Base-by-base conservation (phyloP, 805 yeast species). In the Wickerhamiella kurtzmanii region DNA sequence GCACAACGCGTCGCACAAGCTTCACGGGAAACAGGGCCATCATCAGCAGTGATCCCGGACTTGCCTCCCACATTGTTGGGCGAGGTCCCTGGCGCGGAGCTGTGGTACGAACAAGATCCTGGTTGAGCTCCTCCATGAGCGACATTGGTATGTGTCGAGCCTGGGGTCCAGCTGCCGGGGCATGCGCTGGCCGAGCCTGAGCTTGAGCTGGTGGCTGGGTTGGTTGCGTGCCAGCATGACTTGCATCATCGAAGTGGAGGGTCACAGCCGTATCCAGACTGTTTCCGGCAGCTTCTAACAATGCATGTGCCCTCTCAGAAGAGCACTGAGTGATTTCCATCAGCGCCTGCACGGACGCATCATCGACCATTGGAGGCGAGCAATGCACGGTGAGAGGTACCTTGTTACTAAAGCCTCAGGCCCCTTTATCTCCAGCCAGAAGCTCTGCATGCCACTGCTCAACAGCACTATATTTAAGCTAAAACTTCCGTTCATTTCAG, bases 21-120 rank as follows among this genome's bases (percentile, higher is more conserved):
- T 59, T 53, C 32, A 70, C 53, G 3, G 73, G 71, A 19, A 59
- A 46, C 41, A 64, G 55, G 35, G 67, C 46, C 2, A 64, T 39
- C 9, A 64, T 41, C 44, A 64, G 66, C 3, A 61, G 43, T 13
- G 57, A 35, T 20, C 63, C 61, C 5, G 61, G 48, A 2, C 54
- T 48, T 16, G 60, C 52, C 37, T 53, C 53, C 41, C 56, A 60
- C 16, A 55, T 50, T 5, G 58, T 54, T 11, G 68, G 58, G 11
- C 43, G 44, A 1, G 56, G 52, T n/a, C 49, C 47, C 4, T 58
- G 51, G 17, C 64, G 56, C 4, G 64, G 59, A 0, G 70, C 66
- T 8, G 59, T 49, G 25, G 60, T 18, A 15, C 55, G 46, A 13
- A 56, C 56, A 44, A 53, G 53, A 1, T 49, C 51, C 15, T 53